Percentiles rank a stretch among this genome's conserved stretches.
Conservation (phyloP, 169 alveolate genomes). For the Eimeria tenella region DNA sequence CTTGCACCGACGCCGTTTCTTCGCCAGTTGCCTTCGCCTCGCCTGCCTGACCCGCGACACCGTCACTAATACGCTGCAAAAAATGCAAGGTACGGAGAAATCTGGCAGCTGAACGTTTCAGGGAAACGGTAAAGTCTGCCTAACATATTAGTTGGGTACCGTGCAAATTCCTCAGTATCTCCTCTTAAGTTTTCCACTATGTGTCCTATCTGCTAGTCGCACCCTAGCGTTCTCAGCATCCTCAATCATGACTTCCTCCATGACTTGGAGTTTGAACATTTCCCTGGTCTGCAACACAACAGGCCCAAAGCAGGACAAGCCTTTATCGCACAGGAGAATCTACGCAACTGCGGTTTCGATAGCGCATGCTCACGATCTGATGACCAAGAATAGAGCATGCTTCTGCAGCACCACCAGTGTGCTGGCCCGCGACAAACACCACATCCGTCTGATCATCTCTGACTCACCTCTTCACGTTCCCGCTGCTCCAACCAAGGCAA, state of each 20-base stretch:
- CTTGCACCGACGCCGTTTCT: not conserved
- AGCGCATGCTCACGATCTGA: not conserved
- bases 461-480: constrained; percentile 83
- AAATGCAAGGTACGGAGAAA: not conserved
- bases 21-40: not conserved
- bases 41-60: constrained; percentile 34
- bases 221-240: constrained; percentile 85
- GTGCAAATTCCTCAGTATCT: no score
- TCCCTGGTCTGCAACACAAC: constrained; percentile 79
- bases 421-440: no score
- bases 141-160: no score
- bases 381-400: no score
- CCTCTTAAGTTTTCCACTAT: no score
- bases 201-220: not conserved
- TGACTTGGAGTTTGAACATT: constrained; percentile 85
- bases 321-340: not conserved
- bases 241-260: constrained; percentile 87
- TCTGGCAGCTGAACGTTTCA: not conserved
- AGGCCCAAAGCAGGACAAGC: not conserved
- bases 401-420: no score
- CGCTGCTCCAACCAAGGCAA: constrained; percentile 89
- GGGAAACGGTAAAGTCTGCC: no score
- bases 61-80: constrained; percentile 49
- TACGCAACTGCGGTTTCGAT: not conserved
- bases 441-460: no score